A percentile compares a stretch with the other conserved stretches of the same genome.
These are phyloP conservation scores for Saccharomycopsis synnaedendra DNA, from an alignment of 805 yeast genomes.

Conservation along the genomic window DNA sequence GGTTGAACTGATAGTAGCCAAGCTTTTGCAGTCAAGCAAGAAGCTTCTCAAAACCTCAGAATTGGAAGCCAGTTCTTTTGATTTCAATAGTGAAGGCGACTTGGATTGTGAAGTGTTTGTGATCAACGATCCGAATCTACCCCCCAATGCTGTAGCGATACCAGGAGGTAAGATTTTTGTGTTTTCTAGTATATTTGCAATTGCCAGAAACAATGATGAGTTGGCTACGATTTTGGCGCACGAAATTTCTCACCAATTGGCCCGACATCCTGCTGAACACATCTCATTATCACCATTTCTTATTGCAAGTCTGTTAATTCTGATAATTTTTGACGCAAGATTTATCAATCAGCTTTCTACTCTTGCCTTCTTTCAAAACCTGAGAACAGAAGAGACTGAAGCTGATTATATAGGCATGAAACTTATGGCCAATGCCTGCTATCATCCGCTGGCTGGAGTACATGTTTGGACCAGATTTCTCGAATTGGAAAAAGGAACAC, in stretches of 20 bases:
- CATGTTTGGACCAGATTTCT: conserved; percentile 50
- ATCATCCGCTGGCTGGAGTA: conserved; percentile 62
- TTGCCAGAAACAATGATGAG: conserved; percentile 78
- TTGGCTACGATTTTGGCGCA: conserved; percentile 92
- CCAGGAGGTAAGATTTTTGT: conserved; percentile 97
- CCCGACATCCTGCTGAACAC: conserved; percentile 83
- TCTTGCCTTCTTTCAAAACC: conserved; percentile 19
- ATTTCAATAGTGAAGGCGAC: too few relatives aligned
- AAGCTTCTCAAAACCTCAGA: conserved; percentile 18
- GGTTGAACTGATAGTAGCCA: conserved; percentile 52
- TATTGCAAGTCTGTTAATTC: conserved; percentile 42
- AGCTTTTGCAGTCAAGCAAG: conserved; percentile 49
- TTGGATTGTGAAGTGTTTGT: conserved; percentile 73
- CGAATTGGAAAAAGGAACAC: conserved; percentile 20
- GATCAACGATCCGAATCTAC: conserved; percentile 53
- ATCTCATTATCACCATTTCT: conserved; percentile 33
- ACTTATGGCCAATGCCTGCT: conserved; percentile 87
- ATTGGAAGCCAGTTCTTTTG: too few relatives aligned
- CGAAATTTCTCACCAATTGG: conserved; percentile 89
- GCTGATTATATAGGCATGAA: conserved; percentile 92
- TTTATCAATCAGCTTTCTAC: not conserved
- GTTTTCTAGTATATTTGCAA: conserved; percentile 63
- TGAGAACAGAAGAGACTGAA: conserved; percentile 90
- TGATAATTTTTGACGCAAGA: not conserved
- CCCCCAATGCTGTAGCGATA: conserved; percentile 93